These are phyloP conservation scores for Colletotrichum tanaceti DNA, from an alignment of 2,329 filamentous ascomycete species.

Conservation along the genomic window DNA sequence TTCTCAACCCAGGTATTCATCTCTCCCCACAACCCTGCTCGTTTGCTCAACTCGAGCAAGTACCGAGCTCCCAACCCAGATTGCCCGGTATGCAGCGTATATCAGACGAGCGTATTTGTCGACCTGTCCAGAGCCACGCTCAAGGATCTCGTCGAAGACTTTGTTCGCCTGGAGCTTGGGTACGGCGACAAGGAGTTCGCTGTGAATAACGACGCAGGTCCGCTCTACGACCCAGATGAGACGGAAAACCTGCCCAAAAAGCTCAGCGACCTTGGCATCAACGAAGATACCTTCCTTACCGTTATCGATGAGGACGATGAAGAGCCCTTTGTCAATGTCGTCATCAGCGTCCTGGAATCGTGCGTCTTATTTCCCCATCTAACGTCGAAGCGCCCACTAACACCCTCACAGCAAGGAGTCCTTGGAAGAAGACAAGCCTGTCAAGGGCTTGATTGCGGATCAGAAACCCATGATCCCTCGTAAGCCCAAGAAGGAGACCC, in stretches of 20 bases:
- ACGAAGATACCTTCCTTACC: conserved; percentile 80
- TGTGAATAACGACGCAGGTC: conserved; percentile 76
- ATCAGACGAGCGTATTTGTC: conserved; percentile 73
- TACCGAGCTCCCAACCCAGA: conserved; percentile 77
- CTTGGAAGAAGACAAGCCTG: conserved; percentile 63
- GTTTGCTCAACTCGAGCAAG: conserved; percentile 69
- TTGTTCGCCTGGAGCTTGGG: conserved; percentile 76
- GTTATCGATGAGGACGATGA: conserved; percentile 86
- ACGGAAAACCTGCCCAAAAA: conserved; percentile 87
- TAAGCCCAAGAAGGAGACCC: conserved; percentile 60
- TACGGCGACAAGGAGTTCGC: conserved; percentile 84
- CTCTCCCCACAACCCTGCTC: conserved; percentile 71
- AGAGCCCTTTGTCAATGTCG: conserved; percentile 80
- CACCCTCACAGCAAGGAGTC: conserved; percentile 52
- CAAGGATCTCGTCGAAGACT: conserved; percentile 79
- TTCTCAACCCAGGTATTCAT: conserved; percentile 73
- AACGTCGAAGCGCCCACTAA: conserved; percentile 44
- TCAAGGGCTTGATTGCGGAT: conserved; percentile 60
- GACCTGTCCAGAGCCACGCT: conserved; percentile 80
- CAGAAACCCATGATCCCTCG: conserved; percentile 62
- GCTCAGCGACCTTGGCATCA: conserved; percentile 81
- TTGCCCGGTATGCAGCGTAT: conserved; percentile 85
- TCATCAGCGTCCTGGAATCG: conserved; percentile 75
- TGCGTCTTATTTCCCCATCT: conserved; percentile 51
- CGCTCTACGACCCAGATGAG: conserved; percentile 91